These are phyloP conservation scores for Paxillus rubicundulus DNA, from an alignment of 768 basidiomycete species.

Conservation along the genomic window DNA sequence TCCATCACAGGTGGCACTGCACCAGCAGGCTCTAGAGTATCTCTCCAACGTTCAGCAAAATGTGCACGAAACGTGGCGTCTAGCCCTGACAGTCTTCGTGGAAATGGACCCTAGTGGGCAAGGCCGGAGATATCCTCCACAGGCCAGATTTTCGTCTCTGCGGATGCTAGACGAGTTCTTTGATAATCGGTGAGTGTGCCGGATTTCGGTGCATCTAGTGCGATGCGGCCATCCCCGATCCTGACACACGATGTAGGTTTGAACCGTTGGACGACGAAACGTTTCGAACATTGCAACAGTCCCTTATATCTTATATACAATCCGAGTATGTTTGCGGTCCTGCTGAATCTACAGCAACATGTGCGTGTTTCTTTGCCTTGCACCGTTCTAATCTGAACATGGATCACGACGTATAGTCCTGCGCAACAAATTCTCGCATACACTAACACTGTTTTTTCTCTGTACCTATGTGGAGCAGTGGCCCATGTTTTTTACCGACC, in stretches of 20 bases:
- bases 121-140: conserved; percentile 58
- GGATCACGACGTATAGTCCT: conserved; percentile 52
- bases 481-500: conserved; percentile 79
- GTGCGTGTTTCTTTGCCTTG: conserved; percentile 49
- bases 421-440: conserved; percentile 94
- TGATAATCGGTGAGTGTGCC: conserved; percentile 68
- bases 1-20: conserved; percentile 64
- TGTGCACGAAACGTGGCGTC: conserved; percentile 72
- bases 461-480: conserved; percentile 84
- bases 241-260: conserved; percentile 40
- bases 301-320: conserved; percentile 78
- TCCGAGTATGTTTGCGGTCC: conserved; percentile 85
- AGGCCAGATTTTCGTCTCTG: conserved; percentile 79
- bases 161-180: conserved; percentile 80
- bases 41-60: conserved; percentile 76
- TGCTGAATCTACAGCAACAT: conserved; percentile 77
- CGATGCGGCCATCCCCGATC: not conserved
- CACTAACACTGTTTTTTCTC: conserved; percentile 84
- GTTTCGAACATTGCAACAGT: conserved; percentile 71
- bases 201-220: not conserved
- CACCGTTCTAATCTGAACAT: conserved; percentile 4
- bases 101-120: conserved; percentile 57
- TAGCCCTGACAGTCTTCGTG: conserved; percentile 74
- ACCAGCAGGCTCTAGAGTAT: conserved; percentile 86
- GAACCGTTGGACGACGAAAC: conserved; percentile 67